Evolutionary conservation across 1,284 basidiomycete genomes (phyloP).

Genomic region (Termitomyces sp.): DNA sequence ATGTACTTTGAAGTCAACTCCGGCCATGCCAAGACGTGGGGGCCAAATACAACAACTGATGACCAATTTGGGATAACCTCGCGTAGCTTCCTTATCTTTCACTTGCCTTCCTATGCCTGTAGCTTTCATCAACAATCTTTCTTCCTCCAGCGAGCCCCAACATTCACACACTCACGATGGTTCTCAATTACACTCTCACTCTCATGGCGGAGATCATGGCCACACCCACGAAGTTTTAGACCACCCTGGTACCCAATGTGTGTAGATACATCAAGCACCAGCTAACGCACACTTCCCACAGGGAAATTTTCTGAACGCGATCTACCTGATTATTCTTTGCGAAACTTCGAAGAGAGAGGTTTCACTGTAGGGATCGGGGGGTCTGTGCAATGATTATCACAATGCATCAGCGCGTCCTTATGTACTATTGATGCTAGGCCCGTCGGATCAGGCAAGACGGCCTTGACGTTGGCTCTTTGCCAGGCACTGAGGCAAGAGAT

Average conservation of each 20-base stretch:
- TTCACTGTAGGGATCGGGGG: slow-evolving; percentile 98
- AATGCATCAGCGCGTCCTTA: slow-evolving; percentile 1
- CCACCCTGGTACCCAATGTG: slow-evolving; percentile 57
- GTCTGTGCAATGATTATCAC: slow-evolving; percentile 37
- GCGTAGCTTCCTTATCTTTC: not conserved
- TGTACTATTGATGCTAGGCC: slow-evolving; percentile 47
- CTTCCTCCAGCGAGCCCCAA: slow-evolving; percentile 29
- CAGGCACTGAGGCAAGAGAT: slow-evolving; percentile 75
- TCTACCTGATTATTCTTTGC: slow-evolving; percentile 78
- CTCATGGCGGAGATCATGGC: slow-evolving; percentile 40
- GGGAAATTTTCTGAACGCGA: slow-evolving; percentile 94
- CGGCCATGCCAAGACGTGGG: not conserved
- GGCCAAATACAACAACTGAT: not conserved
- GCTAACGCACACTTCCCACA: slow-evolving; percentile 24
- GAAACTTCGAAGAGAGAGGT: slow-evolving; percentile 90
- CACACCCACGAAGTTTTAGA: slow-evolving; percentile 85
- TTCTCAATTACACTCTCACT: slow-evolving; percentile 29
- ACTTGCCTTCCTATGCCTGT: slow-evolving; percentile 42
- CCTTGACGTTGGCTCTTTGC: slow-evolving; percentile 91
- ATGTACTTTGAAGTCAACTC: not conserved
- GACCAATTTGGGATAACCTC: not conserved
- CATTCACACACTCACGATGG: slow-evolving; percentile 36
- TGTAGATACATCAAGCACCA: not conserved
- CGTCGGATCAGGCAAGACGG: slow-evolving; percentile 97
- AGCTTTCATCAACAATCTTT: slow-evolving; percentile 68